Percentiles rank a stretch among this genome's conserved stretches.
Conservation (phyloP, 345 rosid species). For the Murraya koenigii region DNA sequence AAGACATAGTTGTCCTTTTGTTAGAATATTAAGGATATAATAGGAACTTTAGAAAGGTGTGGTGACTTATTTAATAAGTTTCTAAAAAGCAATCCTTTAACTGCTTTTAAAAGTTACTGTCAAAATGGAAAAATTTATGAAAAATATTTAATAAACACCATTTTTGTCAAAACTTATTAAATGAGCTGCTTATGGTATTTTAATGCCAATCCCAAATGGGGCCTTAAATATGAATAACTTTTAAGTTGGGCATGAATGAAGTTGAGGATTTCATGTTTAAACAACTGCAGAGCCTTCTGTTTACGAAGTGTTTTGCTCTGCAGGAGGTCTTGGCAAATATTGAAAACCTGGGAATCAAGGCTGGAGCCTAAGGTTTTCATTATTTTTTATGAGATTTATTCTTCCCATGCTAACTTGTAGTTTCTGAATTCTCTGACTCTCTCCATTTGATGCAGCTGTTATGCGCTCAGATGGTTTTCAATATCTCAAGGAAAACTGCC, state of each 20-base stretch:
- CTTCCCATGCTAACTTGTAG: neutral
- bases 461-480: constrained; percentile 73
- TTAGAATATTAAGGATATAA: too few relatives aligned
- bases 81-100: too few relatives aligned
- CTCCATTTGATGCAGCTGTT: constrained; percentile 47
- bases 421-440: constrained; percentile 3
- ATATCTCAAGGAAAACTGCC: constrained; percentile 63
- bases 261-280: constrained; percentile 10
- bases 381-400: constrained; percentile 7
- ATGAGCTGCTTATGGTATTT: too few relatives aligned
- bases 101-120: too few relatives aligned
- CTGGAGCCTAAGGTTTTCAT: constrained; percentile 29
- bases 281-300: constrained; percentile 22
- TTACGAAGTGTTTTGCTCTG: constrained; percentile 24
- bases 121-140: too few relatives aligned
- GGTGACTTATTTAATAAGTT: too few relatives aligned
- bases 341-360: constrained; percentile 26
- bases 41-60: too few relatives aligned
- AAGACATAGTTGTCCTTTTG: too few relatives aligned
- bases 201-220: too few relatives aligned
- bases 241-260: neutral
- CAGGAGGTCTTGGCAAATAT: constrained; percentile 25
- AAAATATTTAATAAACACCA: too few relatives aligned
- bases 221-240: neutral
- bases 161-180: too few relatives aligned